Percentiles rank a stretch among this genome's conserved stretches.
These are phyloP conservation scores for Celoporthe dispersa DNA, from an alignment of 2,329 filamentous ascomycete genomes.

Conservation along the genomic window DNA sequence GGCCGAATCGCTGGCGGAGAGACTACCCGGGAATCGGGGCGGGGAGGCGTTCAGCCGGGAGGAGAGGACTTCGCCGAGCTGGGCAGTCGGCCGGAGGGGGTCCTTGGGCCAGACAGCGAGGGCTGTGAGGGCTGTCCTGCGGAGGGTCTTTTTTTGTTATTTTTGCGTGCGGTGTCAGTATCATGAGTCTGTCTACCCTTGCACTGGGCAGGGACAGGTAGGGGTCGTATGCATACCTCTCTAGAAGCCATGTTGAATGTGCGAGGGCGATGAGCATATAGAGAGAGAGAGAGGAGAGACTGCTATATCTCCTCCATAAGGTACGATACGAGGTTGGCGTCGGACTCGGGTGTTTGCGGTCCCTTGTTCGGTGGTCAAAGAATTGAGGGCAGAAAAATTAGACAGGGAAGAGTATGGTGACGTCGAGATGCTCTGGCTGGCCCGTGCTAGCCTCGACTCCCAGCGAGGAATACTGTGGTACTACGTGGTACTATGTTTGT, in stretches of 20 bases:
- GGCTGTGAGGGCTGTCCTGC: constrained; percentile 48
- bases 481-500: neutral
- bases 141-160: constrained; percentile 14
- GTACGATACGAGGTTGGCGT: neutral
- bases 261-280: no score
- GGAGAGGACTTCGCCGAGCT: constrained; percentile 61
- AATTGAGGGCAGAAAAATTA: neutral
- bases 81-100: constrained; percentile 63
- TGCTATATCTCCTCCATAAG: neutral
- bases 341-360: neutral
- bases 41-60: constrained; percentile 46
- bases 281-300: neutral
- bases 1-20: constrained; percentile 39
- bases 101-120: constrained; percentile 67
- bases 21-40: constrained; percentile 29
- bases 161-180: neutral
- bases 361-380: neutral
- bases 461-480: neutral
- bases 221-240: constrained; percentile 13
- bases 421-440: neutral
- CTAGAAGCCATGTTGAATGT: constrained; percentile 25
- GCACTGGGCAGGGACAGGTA: neutral
- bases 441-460: neutral
- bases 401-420: neutral
- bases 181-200: neutral